Evolutionary conservation across 441 rosid genomes (phyloP).

Genomic region (Viola pubescens): DNA sequence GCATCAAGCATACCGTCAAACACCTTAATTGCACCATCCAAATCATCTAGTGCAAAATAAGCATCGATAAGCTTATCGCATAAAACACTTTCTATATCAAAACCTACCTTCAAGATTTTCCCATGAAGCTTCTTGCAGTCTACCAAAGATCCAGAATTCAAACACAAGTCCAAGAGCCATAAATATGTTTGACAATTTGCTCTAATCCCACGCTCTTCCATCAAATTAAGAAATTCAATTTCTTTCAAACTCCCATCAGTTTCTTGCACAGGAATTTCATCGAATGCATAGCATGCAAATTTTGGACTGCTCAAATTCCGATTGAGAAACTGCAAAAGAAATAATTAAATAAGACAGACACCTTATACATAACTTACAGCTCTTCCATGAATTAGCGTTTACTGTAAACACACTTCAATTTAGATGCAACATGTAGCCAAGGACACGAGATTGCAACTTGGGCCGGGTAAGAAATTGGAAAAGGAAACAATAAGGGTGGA

Average conservation of each 20-base stretch:
- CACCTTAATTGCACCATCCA: slow-evolving; percentile 39
- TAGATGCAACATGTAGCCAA: neutral
- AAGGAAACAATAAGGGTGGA: neutral
- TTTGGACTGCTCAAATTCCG: slow-evolving; percentile 25
- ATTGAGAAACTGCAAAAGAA: slow-evolving; percentile 28
- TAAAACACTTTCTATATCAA: slow-evolving; percentile 28
- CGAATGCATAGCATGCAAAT: slow-evolving; percentile 25
- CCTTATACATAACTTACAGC: neutral
- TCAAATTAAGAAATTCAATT: slow-evolving; percentile 24
- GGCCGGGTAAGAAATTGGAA: neutral
- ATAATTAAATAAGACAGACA: neutral
- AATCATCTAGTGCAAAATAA: slow-evolving; percentile 34
- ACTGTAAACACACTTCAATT: neutral
- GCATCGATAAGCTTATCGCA: slow-evolving; percentile 45
- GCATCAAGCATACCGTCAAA: slow-evolving; percentile 65
- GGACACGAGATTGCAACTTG: neutral
- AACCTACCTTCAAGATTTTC: slow-evolving; percentile 52
- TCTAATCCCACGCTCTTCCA: slow-evolving; percentile 40
- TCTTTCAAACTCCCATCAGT: slow-evolving; percentile 25
- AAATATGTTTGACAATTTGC: slow-evolving; percentile 43
- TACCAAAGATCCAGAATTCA: slow-evolving; percentile 35
- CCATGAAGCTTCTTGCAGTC: slow-evolving; percentile 52
- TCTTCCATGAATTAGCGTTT: neutral
- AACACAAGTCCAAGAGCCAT: slow-evolving; percentile 52
- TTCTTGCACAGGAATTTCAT: slow-evolving; percentile 26